Evolutionary conservation across 1,284 basidiomycete genomes (phyloP), one percentile per base, ranked within the genome.

Genomic region (Dichomitus squalens): DNA sequence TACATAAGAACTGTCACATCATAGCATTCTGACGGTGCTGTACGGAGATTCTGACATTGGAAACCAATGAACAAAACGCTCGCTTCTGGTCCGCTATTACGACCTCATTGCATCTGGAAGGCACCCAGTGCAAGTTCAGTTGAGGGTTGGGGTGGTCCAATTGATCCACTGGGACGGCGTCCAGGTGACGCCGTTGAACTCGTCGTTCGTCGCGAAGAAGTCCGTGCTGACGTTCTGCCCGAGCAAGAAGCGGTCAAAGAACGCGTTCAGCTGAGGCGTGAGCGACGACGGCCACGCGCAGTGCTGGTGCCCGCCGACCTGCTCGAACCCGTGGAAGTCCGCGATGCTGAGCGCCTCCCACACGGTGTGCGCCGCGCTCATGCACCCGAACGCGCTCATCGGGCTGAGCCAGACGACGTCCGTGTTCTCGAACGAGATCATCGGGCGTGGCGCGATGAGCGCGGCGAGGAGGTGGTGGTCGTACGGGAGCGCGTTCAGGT

Each of bases 381-480:
- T 75, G 65, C 79, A 81, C 11, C 81, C 81, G 64, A 68, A 83
- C 16, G 73, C 72, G 51, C 73, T 75, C 58, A 75, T 68, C 31
- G 78, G 77, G 40, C 79, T 79, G 21, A 82, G 74, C 82, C 81
- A 83, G 47, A 77, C 77, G 55, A 74, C 75, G 52, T 77, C 75
- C 25, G 79, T 78, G 69, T 83, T 82, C 68, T 82, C 81, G 64
- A 79, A 79, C 55, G 78, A 69, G 60, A 82, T 70, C 49, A 84
- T 63, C 11, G 72, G 75, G 41, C 82, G 76, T 16, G 82, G 82
- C n/a, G 81, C 82, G 57, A 84, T 73, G 52, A 84, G 66, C 2
- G 72, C 82, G 16, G 77, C 72, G 57, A 83, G 78, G 63, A 77
- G 63, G 68, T 84, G 82, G 69, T 83, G 81, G 69, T 83, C 82